phyloP scores from a whole-genome alignment of 2,329 filamentous ascomycete species.

The Hymenoscyphus albidus region DNA sequence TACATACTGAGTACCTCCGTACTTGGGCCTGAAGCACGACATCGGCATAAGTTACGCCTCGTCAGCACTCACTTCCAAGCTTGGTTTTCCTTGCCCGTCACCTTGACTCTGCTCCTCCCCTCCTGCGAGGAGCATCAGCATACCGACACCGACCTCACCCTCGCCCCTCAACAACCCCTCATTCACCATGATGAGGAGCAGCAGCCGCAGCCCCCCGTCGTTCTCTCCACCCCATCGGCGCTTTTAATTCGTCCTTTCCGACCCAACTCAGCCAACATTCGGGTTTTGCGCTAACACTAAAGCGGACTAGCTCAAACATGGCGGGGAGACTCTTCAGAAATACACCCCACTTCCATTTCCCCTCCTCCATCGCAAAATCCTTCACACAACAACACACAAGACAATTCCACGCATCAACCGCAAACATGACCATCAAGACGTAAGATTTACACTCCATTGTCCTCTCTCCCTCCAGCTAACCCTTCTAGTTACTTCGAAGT shows the following conservation, averaged over 20 bases:
- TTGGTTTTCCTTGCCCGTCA: not conserved
- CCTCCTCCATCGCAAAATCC: constrained; percentile 34
- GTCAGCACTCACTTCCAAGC: constrained; percentile 1
- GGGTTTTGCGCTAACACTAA: constrained; percentile 2
- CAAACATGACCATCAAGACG: constrained; percentile 72
- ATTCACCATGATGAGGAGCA: not conserved
- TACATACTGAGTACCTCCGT: not conserved
- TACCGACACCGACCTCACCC: not conserved
- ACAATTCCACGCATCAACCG: constrained; percentile 60
- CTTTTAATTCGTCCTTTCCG: not conserved
- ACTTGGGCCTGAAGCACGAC: not conserved
- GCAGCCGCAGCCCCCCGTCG: not conserved
- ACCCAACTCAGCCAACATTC: not conserved
- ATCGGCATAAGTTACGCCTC: constrained; percentile 4
- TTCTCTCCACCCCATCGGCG: not conserved
- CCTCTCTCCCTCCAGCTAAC: constrained; percentile 18
- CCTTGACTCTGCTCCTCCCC: too few species aligned
- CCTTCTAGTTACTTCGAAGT: constrained; percentile 64
- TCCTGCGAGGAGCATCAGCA: not conserved
- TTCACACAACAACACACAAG: constrained; percentile 39
- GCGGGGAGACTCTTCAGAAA: constrained; percentile 33
- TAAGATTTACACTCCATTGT: constrained; percentile 44
- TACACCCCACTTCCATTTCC: constrained; percentile 53
- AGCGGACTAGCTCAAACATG: constrained; percentile 1
- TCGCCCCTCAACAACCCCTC: not conserved